A percentile compares a stretch with the other conserved stretches of the same genome.
Evolutionary conservation across 2,329 filamentous ascomycete genomes (phyloP).

Genomic region (Botrytis squamosa): DNA sequence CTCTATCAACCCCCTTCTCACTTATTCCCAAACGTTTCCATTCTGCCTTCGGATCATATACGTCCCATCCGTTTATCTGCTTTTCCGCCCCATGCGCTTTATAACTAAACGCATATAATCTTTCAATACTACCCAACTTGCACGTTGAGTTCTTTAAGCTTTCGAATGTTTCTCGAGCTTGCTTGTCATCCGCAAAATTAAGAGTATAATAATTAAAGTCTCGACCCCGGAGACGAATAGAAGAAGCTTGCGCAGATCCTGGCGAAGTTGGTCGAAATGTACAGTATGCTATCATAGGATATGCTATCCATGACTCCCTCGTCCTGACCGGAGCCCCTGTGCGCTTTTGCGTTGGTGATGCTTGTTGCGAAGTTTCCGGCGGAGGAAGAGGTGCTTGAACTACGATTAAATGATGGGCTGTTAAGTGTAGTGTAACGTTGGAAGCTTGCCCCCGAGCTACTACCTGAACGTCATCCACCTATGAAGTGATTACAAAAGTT

Average conservation of each 20-base stretch:
- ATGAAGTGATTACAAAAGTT: constrained; percentile 29
- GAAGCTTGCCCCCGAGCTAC: constrained; percentile 57
- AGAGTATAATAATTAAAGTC: constrained; percentile 95
- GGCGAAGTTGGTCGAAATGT: constrained; percentile 71
- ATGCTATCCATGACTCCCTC: constrained; percentile 88
- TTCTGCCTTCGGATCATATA: constrained; percentile 85
- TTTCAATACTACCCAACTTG: constrained; percentile 78
- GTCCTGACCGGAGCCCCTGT: constrained; percentile 41
- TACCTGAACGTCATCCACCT: constrained; percentile 61
- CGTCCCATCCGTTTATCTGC: constrained; percentile 72
- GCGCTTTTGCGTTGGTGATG: constrained; percentile 29
- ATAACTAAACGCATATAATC: constrained; percentile 88
- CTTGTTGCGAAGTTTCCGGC: constrained; percentile 6
- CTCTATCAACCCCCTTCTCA: constrained; percentile 59
- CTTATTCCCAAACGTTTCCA: constrained; percentile 86
- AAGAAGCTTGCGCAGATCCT: constrained; percentile 68
- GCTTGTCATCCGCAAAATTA: constrained; percentile 72
- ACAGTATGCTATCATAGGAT: constrained; percentile 84
- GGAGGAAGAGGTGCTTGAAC: constrained; percentile 37
- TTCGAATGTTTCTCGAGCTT: constrained; percentile 83
- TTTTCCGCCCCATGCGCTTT: constrained; percentile 71
- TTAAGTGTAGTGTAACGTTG: constrained; percentile 58
- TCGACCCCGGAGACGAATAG: constrained; percentile 82
- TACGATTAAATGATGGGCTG: constrained; percentile 58
- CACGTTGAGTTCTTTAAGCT: constrained; percentile 79